A percentile compares a stretch with the other conserved stretches of the same genome.
phyloP scores from a whole-genome alignment of 192 early-diverging fungal species.

The Chytriomyces sp. region DNA sequence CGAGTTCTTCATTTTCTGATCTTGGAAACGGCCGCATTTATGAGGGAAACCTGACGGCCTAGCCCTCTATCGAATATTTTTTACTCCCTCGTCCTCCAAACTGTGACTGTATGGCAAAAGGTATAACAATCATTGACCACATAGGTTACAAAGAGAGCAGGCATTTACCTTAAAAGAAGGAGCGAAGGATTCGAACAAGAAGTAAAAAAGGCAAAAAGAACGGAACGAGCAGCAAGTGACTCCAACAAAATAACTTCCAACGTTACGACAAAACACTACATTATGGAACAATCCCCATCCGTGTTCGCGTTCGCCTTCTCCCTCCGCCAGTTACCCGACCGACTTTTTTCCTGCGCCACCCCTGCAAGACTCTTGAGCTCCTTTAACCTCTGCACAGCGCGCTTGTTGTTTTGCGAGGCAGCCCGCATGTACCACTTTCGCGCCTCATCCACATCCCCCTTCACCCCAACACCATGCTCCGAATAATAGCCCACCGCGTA shows the following conservation, averaged over 20 bases:
- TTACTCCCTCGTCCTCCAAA: too few species aligned
- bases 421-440: slow-evolving; percentile 85
- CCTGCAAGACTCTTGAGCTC: slow-evolving; percentile 68
- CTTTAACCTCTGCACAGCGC: slow-evolving; percentile 79
- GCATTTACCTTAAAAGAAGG: too few species aligned
- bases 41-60: too few species aligned
- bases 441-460: slow-evolving; percentile 79
- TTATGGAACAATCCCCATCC: slow-evolving; percentile 30
- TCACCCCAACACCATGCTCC: slow-evolving; percentile 87
- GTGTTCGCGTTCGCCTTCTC: slow-evolving; percentile 21
- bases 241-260: too few species aligned
- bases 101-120: too few species aligned
- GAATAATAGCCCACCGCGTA: slow-evolving; percentile 96
- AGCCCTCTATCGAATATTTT: too few species aligned
- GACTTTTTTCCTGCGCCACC: slow-evolving; percentile 17
- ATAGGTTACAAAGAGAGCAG: too few species aligned
- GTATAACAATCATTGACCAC: too few species aligned
- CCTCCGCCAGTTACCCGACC: slow-evolving; percentile 31
- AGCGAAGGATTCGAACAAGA: too few species aligned
- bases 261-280: slow-evolving; percentile 20
- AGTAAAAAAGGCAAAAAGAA: too few species aligned
- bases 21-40: too few species aligned
- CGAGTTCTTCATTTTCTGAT: slow-evolving; percentile 25
- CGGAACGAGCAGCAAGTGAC: too few species aligned
- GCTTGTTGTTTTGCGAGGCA: slow-evolving; percentile 79